Percentiles rank a stretch among this genome's conserved stretches.
Conservation (phyloP, 768 basidiomycete genomes). For the Panus rudis region DNA sequence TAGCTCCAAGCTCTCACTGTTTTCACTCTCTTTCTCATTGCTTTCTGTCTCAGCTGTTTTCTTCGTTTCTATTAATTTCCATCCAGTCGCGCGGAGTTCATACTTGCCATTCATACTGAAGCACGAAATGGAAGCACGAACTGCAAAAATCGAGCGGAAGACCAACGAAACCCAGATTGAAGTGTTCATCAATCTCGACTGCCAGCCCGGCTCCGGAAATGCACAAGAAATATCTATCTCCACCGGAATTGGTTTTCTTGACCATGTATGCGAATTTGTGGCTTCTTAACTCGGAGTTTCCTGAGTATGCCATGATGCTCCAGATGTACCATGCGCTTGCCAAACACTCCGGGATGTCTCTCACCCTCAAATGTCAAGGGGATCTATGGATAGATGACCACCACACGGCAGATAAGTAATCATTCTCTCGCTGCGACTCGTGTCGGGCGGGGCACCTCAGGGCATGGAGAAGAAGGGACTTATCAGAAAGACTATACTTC, state of each 20-base stretch:
- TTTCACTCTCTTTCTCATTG: too few species aligned
- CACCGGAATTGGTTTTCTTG: slow-evolving; percentile 97
- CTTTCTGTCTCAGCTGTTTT: too few species aligned
- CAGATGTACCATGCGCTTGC: slow-evolving; percentile 98
- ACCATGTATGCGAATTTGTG: slow-evolving; percentile 61
- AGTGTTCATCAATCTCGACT: slow-evolving; percentile 79
- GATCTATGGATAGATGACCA: slow-evolving; percentile 99
- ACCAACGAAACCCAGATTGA: slow-evolving; percentile 90
- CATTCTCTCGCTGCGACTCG: slow-evolving; percentile 11
- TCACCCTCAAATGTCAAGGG: slow-evolving; percentile 86
- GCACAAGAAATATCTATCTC: slow-evolving; percentile 75
- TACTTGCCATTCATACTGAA: too few species aligned
- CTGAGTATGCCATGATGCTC: neutral
- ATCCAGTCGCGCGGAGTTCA: too few species aligned
- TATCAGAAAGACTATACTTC: slow-evolving; percentile 17
- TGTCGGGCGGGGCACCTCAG: slow-evolving; percentile 7
- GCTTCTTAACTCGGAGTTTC: neutral
- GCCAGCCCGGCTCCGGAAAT: slow-evolving; percentile 50
- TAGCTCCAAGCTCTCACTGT: too few species aligned
- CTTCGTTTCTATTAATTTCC: too few species aligned
- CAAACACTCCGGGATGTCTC: slow-evolving; percentile 92
- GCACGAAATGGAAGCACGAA: slow-evolving; percentile 44
- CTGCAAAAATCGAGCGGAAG: slow-evolving; percentile 69
- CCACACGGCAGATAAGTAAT: slow-evolving; percentile 90
- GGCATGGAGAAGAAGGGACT: too few species aligned